phyloP scores from a whole-genome alignment of 352 stramenopile species.

The Phytophthora tentaculata region DNA sequence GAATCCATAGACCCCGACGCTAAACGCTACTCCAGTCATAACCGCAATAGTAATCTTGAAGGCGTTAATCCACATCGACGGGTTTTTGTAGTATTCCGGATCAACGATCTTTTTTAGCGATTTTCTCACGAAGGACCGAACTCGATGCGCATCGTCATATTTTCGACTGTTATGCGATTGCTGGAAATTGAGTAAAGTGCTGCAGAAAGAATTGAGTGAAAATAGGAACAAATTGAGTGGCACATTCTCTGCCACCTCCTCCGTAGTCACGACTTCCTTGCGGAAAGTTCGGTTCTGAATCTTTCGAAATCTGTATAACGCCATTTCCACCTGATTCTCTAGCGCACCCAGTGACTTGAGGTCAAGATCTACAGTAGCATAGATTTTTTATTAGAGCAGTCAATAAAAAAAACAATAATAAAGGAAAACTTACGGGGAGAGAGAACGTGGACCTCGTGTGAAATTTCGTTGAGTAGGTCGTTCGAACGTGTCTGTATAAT shows the following conservation, averaged over 20 bases:
- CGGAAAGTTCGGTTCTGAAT: constrained; percentile 61
- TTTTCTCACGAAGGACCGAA: constrained; percentile 52
- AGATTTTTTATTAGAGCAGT: background rate
- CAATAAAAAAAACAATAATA: background rate
- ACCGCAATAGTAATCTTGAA: constrained; percentile 33
- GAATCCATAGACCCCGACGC: constrained; percentile 73
- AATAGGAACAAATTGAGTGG: constrained; percentile 82
- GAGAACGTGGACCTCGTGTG: constrained; percentile 51
- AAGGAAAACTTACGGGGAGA: constrained; percentile 40
- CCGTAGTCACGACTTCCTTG: constrained; percentile 48
- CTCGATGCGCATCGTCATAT: constrained; percentile 56
- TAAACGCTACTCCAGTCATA: constrained; percentile 56
- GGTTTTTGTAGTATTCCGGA: constrained; percentile 11
- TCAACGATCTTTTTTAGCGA: constrained; percentile 33
- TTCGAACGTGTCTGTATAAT: constrained; percentile 69
- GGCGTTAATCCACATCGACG: constrained; percentile 52
- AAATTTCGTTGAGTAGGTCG: constrained; percentile 70
- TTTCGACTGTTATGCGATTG: constrained; percentile 66
- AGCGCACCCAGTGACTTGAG: constrained; percentile 48
- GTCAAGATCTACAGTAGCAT: constrained; percentile 44
- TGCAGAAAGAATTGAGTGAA: constrained; percentile 82
- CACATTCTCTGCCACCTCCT: constrained; percentile 73
- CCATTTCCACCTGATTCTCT: constrained; percentile 67
- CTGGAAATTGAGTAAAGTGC: constrained; percentile 72
- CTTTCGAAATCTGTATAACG: constrained; percentile 60